Evolutionary conservation across 2,329 filamentous ascomycete genomes (phyloP).

Genomic region (Capronia coronata): DNA sequence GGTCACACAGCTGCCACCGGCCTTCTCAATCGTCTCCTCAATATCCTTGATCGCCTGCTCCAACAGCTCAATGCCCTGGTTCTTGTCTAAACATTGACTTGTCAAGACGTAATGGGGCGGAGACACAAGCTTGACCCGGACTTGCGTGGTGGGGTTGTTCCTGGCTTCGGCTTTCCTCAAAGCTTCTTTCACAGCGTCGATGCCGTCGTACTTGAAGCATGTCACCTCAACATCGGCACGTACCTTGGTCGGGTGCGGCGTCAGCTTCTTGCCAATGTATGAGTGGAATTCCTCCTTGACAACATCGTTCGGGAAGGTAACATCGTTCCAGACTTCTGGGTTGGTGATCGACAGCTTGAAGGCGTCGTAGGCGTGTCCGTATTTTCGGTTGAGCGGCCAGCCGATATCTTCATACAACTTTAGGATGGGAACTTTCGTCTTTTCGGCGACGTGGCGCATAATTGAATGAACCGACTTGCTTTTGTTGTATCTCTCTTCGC

Average conservation of each 20-base stretch:
- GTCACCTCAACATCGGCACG: conserved; percentile 96
- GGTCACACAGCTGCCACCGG: conserved; percentile 73
- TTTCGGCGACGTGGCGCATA: conserved; percentile 97
- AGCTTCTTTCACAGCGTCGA: conserved; percentile 93
- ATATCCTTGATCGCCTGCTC: conserved; percentile 89
- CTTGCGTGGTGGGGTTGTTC: conserved; percentile 86
- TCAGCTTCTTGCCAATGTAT: conserved; percentile 96
- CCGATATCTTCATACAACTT: conserved; percentile 87
- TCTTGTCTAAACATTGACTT: conserved; percentile 92
- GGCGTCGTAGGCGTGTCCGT: conserved; percentile 90
- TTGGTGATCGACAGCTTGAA: conserved; percentile 99
- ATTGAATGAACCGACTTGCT: conserved; percentile 99
- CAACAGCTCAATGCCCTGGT: conserved; percentile 70
- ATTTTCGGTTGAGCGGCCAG: conserved; percentile 97
- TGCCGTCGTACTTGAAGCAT: conserved; percentile 93
- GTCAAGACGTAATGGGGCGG: conserved; percentile 95
- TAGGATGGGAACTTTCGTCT: conserved; percentile 91
- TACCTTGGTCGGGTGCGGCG: conserved; percentile 97
- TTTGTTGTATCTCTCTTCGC: conserved; percentile 99
- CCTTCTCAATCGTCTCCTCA: conserved; percentile 66
- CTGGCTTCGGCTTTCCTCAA: conserved; percentile 84
- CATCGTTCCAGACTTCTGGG: conserved; percentile 90
- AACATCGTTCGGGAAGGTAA: conserved; percentile 76
- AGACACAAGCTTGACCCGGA: conserved; percentile 98
- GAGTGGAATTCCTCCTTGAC: conserved; percentile 84